Evolutionary conservation across 2,329 filamentous ascomycete species (phyloP).

Genomic region (Parascedosporium putredinis): DNA sequence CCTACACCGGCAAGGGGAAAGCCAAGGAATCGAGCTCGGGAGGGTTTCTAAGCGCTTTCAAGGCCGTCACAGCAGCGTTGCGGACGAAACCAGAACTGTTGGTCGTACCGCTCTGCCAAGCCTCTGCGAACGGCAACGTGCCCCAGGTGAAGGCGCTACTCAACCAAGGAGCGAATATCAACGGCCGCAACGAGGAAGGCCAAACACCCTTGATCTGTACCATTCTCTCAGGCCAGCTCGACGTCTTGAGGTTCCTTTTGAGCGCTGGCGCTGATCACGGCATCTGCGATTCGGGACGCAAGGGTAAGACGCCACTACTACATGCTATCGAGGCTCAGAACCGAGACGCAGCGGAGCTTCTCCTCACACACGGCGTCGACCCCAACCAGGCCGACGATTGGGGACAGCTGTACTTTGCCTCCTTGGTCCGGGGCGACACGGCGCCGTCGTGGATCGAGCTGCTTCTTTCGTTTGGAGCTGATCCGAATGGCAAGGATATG

Average conservation of each 20-base stretch:
- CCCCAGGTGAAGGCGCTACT: slow-evolving; percentile 23
- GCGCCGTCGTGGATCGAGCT: slow-evolving; percentile 18
- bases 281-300: slow-evolving; percentile 12
- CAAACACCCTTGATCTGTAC: slow-evolving; percentile 25
- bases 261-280: slow-evolving; percentile 19
- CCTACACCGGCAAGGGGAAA: too few relatives aligned
- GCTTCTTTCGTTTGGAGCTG: slow-evolving; percentile 21
- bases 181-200: slow-evolving; percentile 25
- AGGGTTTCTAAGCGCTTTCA: slow-evolving; percentile 15
- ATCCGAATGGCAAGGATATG: slow-evolving; percentile 16
- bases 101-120: slow-evolving; percentile 25
- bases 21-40: not conserved
- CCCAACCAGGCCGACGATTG: slow-evolving; percentile 19
- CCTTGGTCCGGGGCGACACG: slow-evolving; percentile 16
- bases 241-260: slow-evolving; percentile 23
- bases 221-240: slow-evolving; percentile 20
- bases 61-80: slow-evolving; percentile 22
- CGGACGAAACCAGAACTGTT: slow-evolving; percentile 25
- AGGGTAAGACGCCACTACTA: slow-evolving; percentile 22
- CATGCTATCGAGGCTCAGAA: slow-evolving; percentile 20
- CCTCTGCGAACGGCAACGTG: slow-evolving; percentile 21
- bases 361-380: slow-evolving; percentile 20
- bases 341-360: slow-evolving; percentile 16
- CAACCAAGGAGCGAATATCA: slow-evolving; percentile 23
- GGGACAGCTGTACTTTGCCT: slow-evolving; percentile 21